Evolutionary conservation across 1,284 basidiomycete genomes (phyloP).

Genomic region (Exobasidium cylindrosporum): DNA sequence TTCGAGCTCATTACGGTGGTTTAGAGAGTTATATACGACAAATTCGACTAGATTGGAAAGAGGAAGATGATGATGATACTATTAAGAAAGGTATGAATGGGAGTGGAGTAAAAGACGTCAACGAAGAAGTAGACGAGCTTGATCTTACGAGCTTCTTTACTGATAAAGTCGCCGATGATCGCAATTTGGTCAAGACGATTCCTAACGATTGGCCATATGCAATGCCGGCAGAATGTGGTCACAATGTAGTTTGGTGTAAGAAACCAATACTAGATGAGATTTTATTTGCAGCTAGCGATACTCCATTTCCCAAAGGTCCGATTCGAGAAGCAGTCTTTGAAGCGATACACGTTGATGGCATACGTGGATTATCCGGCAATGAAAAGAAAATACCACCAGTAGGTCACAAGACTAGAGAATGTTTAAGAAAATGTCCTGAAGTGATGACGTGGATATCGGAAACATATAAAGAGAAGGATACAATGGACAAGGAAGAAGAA

Average conservation of each 20-base stretch:
- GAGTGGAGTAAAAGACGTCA: slow-evolving; percentile 7
- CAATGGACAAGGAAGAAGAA: no score
- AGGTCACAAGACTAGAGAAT: slow-evolving; percentile 15
- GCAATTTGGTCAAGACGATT: slow-evolving; percentile 24
- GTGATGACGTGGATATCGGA: slow-evolving; percentile 9
- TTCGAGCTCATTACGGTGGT: slow-evolving; percentile 23
- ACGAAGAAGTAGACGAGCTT: slow-evolving; percentile 14
- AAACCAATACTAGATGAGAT: slow-evolving; percentile 26
- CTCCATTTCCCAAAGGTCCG: slow-evolving; percentile 18
- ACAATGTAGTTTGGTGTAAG: slow-evolving; percentile 42
- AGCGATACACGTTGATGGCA: slow-evolving; percentile 35
- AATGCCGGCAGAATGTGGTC: slow-evolving; percentile 30
- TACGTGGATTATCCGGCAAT: slow-evolving; percentile 33
- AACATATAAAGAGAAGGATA: slow-evolving; percentile 3
- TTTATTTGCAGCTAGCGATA: slow-evolving; percentile 22
- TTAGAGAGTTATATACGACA: slow-evolving; percentile 40
- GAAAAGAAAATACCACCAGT: not conserved
- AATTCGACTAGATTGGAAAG: slow-evolving; percentile 31
- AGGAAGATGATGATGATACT: slow-evolving; percentile 19
- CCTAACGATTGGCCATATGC: slow-evolving; percentile 48
- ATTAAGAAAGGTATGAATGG: slow-evolving; percentile 21
- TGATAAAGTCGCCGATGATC: slow-evolving; percentile 20
- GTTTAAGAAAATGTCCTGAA: not conserved
- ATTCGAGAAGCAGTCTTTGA: slow-evolving; percentile 24
- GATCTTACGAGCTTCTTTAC: slow-evolving; percentile 21